Evolutionary conservation across 495 filamentous ascomycete species (phyloP).

Genomic region (Penicillium antarcticum): DNA sequence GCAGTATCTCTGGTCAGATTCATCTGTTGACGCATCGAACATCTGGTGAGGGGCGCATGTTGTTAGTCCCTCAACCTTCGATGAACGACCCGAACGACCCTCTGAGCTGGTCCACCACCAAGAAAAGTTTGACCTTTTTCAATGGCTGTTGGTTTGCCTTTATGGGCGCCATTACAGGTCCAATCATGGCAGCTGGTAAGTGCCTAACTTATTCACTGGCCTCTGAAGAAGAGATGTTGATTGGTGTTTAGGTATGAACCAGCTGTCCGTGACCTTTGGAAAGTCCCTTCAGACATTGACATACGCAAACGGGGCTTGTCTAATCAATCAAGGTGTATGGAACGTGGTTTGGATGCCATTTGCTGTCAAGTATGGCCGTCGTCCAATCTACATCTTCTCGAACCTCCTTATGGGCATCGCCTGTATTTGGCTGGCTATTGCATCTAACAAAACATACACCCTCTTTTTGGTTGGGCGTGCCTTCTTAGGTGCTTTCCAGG

Average conservation of each 20-base stretch:
- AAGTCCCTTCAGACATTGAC: conserved; percentile 31
- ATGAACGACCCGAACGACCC: conserved; percentile 23
- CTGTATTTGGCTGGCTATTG: conserved; percentile 44
- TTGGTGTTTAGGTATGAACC: conserved; percentile 19
- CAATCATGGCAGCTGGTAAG: conserved; percentile 42
- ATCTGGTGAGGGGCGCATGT: conserved; percentile 2
- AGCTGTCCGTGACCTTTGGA: conserved; percentile 39
- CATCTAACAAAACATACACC: conserved; percentile 32
- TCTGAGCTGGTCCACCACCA: conserved; percentile 21
- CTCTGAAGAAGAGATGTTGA: neutral
- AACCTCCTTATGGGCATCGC: conserved; percentile 28
- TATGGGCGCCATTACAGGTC: conserved; percentile 51
- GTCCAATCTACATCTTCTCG: conserved; percentile 43
- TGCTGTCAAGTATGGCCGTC: conserved; percentile 50
- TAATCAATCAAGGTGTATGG: conserved; percentile 36
- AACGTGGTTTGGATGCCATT: conserved; percentile 55
- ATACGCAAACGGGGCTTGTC: conserved; percentile 9
- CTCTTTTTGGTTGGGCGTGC: conserved; percentile 44
- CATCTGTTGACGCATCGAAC: conserved; percentile 9
- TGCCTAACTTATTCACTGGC: neutral
- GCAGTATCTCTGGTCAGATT: neutral
- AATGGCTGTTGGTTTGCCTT: conserved; percentile 35
- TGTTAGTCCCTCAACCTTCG: conserved; percentile 22
- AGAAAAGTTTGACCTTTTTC: conserved; percentile 2
- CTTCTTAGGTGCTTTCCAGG: conserved; percentile 46